Percentiles rank a stretch among this genome's conserved stretches.
These are phyloP conservation scores for Amauroascus verrucosus DNA, from an alignment of 2,329 filamentous ascomycete species.

Conservation along the genomic window DNA sequence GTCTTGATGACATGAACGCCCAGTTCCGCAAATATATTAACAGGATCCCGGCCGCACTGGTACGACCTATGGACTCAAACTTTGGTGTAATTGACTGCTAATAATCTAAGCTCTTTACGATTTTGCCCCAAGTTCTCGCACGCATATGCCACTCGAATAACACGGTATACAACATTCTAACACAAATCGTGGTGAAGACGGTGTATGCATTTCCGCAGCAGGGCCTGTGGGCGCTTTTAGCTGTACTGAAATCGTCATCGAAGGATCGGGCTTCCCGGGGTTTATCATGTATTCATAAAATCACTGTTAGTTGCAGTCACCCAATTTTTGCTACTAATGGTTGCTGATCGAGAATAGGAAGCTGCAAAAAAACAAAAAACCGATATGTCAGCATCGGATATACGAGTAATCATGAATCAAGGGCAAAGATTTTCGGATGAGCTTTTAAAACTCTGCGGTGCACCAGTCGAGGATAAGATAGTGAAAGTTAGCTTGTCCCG, in stretches of 20 bases:
- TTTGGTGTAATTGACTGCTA: background rate
- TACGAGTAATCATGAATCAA: constrained; percentile 61
- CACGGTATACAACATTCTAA: constrained; percentile 65
- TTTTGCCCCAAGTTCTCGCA: constrained; percentile 88
- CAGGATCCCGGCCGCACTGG: constrained; percentile 39
- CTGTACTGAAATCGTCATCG: constrained; percentile 71
- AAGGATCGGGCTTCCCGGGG: constrained; percentile 55
- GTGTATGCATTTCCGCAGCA: constrained; percentile 80
- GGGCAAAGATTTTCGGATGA: constrained; percentile 78
- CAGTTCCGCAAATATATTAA: constrained; percentile 70
- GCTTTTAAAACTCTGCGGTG: constrained; percentile 68
- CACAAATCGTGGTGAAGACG: constrained; percentile 75
- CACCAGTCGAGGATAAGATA: constrained; percentile 61
- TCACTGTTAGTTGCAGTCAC: constrained; percentile 26
- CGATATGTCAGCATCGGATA: constrained; percentile 42
- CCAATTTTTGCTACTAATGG: background rate
- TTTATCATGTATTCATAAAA: constrained; percentile 33
- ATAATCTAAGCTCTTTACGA: constrained; percentile 40
- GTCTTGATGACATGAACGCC: constrained; percentile 58
- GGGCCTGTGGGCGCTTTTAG: constrained; percentile 80
- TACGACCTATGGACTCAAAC: constrained; percentile 19
- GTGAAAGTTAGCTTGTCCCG: constrained; percentile 63
- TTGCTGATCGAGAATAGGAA: constrained; percentile 30
- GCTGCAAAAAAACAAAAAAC: constrained; percentile 41
- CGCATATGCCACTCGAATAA: constrained; percentile 78